Evolutionary conservation across 73 alveolate species (phyloP), one percentile per base, ranked within the genome.

Genomic region (Tetrahymena malaccensis): DNA sequence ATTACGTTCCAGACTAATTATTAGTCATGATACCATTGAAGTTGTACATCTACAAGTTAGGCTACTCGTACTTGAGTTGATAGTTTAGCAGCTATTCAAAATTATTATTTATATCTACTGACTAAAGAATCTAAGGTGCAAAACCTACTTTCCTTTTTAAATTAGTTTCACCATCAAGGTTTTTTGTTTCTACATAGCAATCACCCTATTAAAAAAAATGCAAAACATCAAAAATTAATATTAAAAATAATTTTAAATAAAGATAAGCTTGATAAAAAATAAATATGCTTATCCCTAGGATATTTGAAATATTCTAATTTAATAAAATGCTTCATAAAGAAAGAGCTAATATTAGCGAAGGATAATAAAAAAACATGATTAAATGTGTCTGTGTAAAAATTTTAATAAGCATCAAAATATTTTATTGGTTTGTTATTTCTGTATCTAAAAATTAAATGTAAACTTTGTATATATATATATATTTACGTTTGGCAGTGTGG

Each of bases 161-260:
- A 93, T 97, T 98, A 83, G 98, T 98, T 96, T 98, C 99, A 37
- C 99, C 99, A 96, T 98, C 99, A 55, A 98, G 94, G 58, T 98
- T 98, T 43, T 98, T 98, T 19, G 99, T 98, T 94, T 98, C 99
- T 27, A 98, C 97, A 93, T 96, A 98, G 96, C 99, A 70, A 70
- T 70, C 89, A 0, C 89, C 89, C 89, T 70, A 70, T 27, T 3
- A 12, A 70, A 97, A 96, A 27, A 99, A 97, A 70, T 97, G n/a
- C n/a, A n/a, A n/a, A n/a, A n/a, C n/a, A n/a, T 97, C 55, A 98
- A 94, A 43, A 22, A 7, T 56, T 56, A 56, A 12, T 56, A 22
- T 22, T 25, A 22, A 22, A 35, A 56, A 56, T 40, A 6, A 40
- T 40, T 40, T 40, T 40, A 40, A 40, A 11, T 40, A 6, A 40